A percentile compares a stretch with the other conserved stretches of the same genome.
These are phyloP conservation scores for Paecilomyces fulvus DNA, from an alignment of 2,329 filamentous ascomycete genomes.

Conservation along the genomic window DNA sequence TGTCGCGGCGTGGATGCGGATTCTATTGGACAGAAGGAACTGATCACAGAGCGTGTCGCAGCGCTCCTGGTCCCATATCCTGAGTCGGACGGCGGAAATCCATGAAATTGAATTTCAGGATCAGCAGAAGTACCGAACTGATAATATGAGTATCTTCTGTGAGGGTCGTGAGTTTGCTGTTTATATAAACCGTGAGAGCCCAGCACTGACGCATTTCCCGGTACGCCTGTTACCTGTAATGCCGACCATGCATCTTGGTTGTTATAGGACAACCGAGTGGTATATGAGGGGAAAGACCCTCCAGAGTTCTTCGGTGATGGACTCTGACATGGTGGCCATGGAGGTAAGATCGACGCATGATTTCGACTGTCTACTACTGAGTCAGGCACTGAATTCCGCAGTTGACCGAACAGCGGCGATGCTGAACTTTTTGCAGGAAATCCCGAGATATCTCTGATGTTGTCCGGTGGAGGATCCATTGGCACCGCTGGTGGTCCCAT, in stretches of 20 bases:
- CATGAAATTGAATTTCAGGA: conserved; percentile 22
- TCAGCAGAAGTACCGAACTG: conserved; percentile 24
- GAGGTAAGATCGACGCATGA: conserved; percentile 1
- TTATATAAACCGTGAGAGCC: conserved; percentile 11
- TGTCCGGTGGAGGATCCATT: not conserved
- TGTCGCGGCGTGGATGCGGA: conserved; percentile 18
- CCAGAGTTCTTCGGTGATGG: conserved; percentile 1
- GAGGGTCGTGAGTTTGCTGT: conserved; percentile 12
- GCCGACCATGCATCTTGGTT: conserved; percentile 26
- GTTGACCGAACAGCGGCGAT: not conserved
- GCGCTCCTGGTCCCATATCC: conserved; percentile 26
- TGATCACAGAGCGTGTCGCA: conserved; percentile 19
- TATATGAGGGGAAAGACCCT: not conserved
- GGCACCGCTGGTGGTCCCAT: conserved; percentile 8
- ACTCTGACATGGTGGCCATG: conserved; percentile 10
- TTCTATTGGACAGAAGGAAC: conserved; percentile 20
- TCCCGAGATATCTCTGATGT: not conserved
- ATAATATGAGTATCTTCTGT: conserved; percentile 15
- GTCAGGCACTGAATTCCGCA: not conserved
- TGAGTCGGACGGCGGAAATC: conserved; percentile 24
- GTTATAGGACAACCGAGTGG: not conserved
- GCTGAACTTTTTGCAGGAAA: not conserved
- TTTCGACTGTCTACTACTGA: conserved; percentile 6
- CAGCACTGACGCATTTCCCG: conserved; percentile 10
- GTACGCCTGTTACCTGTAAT: conserved; percentile 20